Evolutionary conservation across 495 filamentous ascomycete genomes (phyloP).

Genomic region (Penicillium mononematosum): DNA sequence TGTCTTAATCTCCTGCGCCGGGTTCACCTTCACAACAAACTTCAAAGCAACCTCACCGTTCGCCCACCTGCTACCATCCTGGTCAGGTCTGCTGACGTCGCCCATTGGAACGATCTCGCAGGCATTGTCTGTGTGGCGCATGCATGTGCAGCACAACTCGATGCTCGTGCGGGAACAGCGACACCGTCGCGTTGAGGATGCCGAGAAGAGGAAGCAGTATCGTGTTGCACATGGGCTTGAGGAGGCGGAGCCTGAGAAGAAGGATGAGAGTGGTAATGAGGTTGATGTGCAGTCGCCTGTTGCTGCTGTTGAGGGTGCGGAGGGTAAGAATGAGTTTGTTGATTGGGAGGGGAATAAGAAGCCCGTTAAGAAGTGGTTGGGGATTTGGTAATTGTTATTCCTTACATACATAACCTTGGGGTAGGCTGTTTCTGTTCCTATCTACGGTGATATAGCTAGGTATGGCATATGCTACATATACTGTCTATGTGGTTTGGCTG

Average conservation of each 20-base stretch:
- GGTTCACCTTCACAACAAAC: slow-evolving; percentile 65
- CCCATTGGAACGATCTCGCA: slow-evolving; percentile 59
- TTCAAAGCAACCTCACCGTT: slow-evolving; percentile 71
- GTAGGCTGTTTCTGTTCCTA: neutral
- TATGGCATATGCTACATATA: neutral
- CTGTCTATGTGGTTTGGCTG: neutral
- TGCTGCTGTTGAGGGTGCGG: slow-evolving; percentile 24
- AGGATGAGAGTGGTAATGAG: slow-evolving; percentile 10
- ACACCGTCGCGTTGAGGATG: slow-evolving; percentile 67
- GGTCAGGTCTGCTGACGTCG: slow-evolving; percentile 56
- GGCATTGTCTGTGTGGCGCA: slow-evolving; percentile 62
- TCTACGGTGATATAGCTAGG: neutral
- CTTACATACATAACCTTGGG: neutral
- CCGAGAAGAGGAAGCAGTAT: slow-evolving; percentile 73
- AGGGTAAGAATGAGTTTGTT: slow-evolving; percentile 28
- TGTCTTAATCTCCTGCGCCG: slow-evolving; percentile 64
- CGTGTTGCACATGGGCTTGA: slow-evolving; percentile 79
- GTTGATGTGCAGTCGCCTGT: slow-evolving; percentile 36
- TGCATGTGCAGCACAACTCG: slow-evolving; percentile 65
- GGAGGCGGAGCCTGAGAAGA: slow-evolving; percentile 34
- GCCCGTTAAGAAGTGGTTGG: slow-evolving; percentile 61
- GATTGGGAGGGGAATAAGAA: slow-evolving; percentile 49
- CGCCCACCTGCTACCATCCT: slow-evolving; percentile 66
- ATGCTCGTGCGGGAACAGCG: slow-evolving; percentile 64
- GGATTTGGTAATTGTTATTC: slow-evolving; percentile 53